These are phyloP conservation scores for Alternaria triticimaculans DNA, from an alignment of 2,329 filamentous ascomycete species.

Conservation along the genomic window DNA sequence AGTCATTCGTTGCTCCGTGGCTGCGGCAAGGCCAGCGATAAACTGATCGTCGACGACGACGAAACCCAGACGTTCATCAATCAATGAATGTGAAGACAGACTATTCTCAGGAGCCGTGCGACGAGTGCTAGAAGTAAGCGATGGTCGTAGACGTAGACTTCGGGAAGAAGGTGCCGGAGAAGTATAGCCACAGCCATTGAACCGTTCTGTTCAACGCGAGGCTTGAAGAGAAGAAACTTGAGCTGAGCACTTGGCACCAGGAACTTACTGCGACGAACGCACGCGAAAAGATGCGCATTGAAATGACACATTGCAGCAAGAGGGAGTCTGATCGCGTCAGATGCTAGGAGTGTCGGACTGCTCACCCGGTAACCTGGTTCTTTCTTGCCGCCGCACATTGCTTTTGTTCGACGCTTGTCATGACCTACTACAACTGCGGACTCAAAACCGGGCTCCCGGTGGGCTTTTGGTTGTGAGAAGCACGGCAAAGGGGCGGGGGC, in stretches of 20 bases:
- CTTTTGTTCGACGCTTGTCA: background rate
- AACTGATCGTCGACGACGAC: background rate
- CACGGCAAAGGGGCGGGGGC: background rate
- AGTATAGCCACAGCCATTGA: background rate
- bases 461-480: background rate
- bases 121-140: background rate
- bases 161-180: background rate
- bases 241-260: background rate
- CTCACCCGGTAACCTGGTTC: background rate
- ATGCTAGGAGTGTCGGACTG: background rate
- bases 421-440: background rate
- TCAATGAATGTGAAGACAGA: background rate
- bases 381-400: background rate
- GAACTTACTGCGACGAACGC: background rate
- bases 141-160: accelerated
- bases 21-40: background rate
- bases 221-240: background rate
- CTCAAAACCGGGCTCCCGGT: background rate
- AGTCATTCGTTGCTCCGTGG: background rate
- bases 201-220: background rate
- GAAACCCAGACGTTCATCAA: background rate
- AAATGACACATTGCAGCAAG: background rate
- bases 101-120: background rate
- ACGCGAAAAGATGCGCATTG: background rate
- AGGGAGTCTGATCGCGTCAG: background rate